Evolutionary conservation across 1,284 basidiomycete species (phyloP), one percentile per base, ranked within the genome.

Genomic region (Ceratobasidium sp.): DNA sequence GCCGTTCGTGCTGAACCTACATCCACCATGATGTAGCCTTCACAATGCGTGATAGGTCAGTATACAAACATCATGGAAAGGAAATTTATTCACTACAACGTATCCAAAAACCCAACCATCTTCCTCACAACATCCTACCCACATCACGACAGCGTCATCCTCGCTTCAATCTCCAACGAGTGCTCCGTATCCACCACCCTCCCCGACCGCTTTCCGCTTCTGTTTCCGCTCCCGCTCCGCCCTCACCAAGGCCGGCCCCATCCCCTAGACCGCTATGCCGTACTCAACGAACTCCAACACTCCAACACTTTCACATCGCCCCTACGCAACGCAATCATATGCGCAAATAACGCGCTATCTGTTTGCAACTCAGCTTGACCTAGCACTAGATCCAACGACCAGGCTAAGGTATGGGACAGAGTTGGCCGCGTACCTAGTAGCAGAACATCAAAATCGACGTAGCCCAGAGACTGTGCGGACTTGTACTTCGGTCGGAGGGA

Each of bases 381-480:
- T 23, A 97, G 89, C 85, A 97, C 96, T 48, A 97, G 90, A 83
- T 97, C 95, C 64, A 97, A 88, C 0, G 96, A 96, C 93, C 95
- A 97, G 0, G 78, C 56, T 3, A 96, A 90, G 10, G 84, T 86
- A 82, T 94, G 95, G 1, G 88, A 89, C 40, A 96, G 87, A 2
- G 87, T 84, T 28, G 95, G 85, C 0, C 92, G 90, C 0, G 93
- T 94, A n/a, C 95, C 95, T 44, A 96, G 89, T 2, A 96, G 87
- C 65, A 91, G 88, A 67, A 93, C 91, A 67, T 91, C 90, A 83
- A 96, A 96, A 12, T 89, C 83, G 0, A 89, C 87, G 70, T 85
- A 81, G 80, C 78, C 52, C n/a, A 61, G 52, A 82, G 76, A n/a
- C 57, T 69, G 52, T 76, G 15, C 62, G 50, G 54, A 42, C 52